Conservation (phyloP, 129 eudicot species). For the Flaveria ramosissima region DNA sequence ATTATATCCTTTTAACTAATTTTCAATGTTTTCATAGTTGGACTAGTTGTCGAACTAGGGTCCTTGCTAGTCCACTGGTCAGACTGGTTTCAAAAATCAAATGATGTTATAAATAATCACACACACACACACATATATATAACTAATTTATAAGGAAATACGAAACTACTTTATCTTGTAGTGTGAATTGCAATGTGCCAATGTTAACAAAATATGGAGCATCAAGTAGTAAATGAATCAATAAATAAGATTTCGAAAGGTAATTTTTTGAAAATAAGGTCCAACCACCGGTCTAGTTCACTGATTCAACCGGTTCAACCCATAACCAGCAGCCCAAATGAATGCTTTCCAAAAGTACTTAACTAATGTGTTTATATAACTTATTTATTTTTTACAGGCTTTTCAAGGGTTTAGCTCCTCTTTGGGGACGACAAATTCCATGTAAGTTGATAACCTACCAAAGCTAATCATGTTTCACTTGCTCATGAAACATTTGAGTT, state of each 20-base stretch:
- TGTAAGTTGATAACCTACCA: conserved; percentile 47
- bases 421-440: conserved; percentile 92
- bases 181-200: neutral
- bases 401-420: conserved; percentile 72
- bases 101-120: too few species aligned
- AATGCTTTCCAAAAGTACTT: too few species aligned
- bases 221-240: too few species aligned
- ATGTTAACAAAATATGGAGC: neutral
- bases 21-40: neutral
- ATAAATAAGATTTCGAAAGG: too few species aligned
- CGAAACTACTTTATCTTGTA: too few species aligned
- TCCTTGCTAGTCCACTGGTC: neutral
- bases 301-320: too few species aligned
- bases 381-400: conserved; percentile 44
- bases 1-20: neutral
- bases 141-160: too few species aligned
- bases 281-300: too few species aligned
- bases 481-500: too few species aligned
- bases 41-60: neutral
- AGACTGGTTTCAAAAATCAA: neutral
- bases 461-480: neutral
- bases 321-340: too few species aligned
- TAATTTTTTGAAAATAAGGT: too few species aligned
- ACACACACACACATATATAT: too few species aligned
- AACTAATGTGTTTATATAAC: neutral